These are phyloP conservation scores for Trametes pubescens DNA, from an alignment of 1,284 basidiomycete genomes.

Conservation along the genomic window DNA sequence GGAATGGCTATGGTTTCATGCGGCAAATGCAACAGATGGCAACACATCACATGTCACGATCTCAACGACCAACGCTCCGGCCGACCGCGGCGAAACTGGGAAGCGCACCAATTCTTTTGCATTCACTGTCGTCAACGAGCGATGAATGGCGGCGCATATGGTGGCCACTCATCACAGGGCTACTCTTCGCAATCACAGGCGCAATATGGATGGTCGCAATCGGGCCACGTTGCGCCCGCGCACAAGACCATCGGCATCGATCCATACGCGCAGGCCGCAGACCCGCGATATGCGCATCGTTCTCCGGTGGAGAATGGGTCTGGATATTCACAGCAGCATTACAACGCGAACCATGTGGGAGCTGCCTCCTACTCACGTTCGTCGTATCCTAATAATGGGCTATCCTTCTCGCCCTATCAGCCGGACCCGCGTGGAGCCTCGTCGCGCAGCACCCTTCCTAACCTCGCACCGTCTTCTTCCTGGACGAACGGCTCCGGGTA, in stretches of 20 bases:
- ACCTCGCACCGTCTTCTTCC: constrained; percentile 17
- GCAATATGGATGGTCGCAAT: constrained; percentile 26
- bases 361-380: constrained; percentile 30
- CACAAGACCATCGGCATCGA: constrained; percentile 29
- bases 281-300: constrained; percentile 30
- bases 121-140: constrained; percentile 50
- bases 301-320: constrained; percentile 30
- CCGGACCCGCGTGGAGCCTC: constrained; percentile 34
- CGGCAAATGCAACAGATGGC: constrained; percentile 83
- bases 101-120: constrained; percentile 69
- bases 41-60: constrained; percentile 84
- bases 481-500: constrained; percentile 29
- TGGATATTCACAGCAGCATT: constrained; percentile 31
- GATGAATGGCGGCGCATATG: constrained; percentile 22
- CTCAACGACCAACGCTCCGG: constrained; percentile 64
- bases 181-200: constrained; percentile 22
- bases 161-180: constrained; percentile 16
- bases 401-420: constrained; percentile 35
- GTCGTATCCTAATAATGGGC: constrained; percentile 27
- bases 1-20: constrained; percentile 81
- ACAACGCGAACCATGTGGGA: constrained; percentile 23
- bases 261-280: constrained; percentile 29
- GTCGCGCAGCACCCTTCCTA: constrained; percentile 22
- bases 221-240: constrained; percentile 17
- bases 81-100: constrained; percentile 73